Percentiles rank a stretch among this genome's conserved stretches.
phyloP scores from a whole-genome alignment of 805 yeast species.

The Ogataea ganodermae region DNA sequence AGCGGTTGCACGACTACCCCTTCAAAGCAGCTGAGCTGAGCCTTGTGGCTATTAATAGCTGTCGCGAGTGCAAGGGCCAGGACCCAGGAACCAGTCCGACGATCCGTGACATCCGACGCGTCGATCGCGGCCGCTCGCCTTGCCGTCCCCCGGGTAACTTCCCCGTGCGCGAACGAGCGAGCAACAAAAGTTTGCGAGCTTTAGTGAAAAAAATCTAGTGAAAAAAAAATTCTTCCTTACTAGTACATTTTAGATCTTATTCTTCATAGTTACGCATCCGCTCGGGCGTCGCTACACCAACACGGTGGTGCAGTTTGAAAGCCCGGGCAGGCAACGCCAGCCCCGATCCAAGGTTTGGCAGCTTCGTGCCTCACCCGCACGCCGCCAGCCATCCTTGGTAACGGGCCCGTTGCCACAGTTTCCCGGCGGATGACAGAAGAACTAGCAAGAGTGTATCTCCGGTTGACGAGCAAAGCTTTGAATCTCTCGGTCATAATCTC shows the following conservation, averaged over 20 bases:
- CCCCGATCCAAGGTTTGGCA: background rate
- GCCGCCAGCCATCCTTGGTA: background rate
- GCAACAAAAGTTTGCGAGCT: background rate
- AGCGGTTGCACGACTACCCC: no score
- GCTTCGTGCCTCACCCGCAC: slow-evolving; percentile 9
- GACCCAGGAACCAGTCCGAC: background rate
- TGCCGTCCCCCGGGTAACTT: background rate
- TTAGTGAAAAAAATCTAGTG: background rate
- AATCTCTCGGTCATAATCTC: slow-evolving; percentile 55
- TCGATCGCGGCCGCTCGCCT: background rate
- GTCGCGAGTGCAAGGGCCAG: background rate
- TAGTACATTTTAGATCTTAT: background rate
- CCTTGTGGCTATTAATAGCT: slow-evolving; percentile 3
- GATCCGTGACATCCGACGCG: slow-evolving; percentile 2
- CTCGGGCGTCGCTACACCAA: slow-evolving; percentile 9
- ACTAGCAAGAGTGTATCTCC: slow-evolving; percentile 51
- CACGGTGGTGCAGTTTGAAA: slow-evolving; percentile 5
- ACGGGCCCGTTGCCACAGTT: slow-evolving; percentile 2
- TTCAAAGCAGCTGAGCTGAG: background rate
- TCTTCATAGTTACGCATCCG: background rate
- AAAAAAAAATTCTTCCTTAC: background rate
- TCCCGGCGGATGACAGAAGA: slow-evolving; percentile 4
- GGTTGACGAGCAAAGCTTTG: slow-evolving; percentile 46
- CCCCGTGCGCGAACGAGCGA: background rate
- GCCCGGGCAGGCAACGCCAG: slow-evolving; percentile 6